Percentiles rank a stretch among this genome's conserved stretches.
phyloP scores from a whole-genome alignment of 345 rosid genomes.

The Citrus inodora region DNA sequence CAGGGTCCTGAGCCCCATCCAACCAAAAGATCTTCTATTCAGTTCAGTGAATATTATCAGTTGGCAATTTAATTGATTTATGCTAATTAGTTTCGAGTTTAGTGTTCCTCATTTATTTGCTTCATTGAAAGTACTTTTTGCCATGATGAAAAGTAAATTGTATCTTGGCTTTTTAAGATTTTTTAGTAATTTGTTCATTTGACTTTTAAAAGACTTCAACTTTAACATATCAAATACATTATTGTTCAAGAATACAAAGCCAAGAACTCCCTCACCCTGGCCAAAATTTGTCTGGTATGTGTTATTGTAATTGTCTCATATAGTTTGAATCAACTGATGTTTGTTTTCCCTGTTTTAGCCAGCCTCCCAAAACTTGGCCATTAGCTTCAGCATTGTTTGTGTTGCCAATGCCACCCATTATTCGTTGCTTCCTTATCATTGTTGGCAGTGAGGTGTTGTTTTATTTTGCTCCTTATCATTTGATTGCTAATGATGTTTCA shows the following conservation, averaged over 20 bases:
- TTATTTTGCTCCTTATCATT: not conserved
- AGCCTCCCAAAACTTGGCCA: not conserved
- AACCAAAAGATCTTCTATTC: no score
- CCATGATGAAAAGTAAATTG: not conserved
- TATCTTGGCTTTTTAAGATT: not conserved
- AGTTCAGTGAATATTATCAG: no score
- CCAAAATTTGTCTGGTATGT: not conserved
- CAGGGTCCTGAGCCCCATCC: not conserved
- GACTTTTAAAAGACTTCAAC: not conserved
- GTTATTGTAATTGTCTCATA: not conserved
- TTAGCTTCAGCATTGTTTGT: not conserved
- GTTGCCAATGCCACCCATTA: no score
- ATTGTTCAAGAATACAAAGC: not conserved
- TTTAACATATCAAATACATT: not conserved
- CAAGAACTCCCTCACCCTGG: not conserved
- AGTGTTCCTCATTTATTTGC: not conserved
- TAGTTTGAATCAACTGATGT: not conserved
- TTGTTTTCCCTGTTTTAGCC: not conserved
- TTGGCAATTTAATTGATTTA: not conserved
- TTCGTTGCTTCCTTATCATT: not conserved
- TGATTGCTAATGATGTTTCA: conserved; percentile 29
- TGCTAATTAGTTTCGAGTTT: not conserved
- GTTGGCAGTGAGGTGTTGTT: not conserved
- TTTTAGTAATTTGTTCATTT: not conserved
- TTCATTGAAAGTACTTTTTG: not conserved